Percentiles rank a stretch among this genome's conserved stretches.
These are phyloP conservation scores for Gymnopus androsaceus DNA, from an alignment of 1,284 basidiomycete genomes.

Conservation along the genomic window DNA sequence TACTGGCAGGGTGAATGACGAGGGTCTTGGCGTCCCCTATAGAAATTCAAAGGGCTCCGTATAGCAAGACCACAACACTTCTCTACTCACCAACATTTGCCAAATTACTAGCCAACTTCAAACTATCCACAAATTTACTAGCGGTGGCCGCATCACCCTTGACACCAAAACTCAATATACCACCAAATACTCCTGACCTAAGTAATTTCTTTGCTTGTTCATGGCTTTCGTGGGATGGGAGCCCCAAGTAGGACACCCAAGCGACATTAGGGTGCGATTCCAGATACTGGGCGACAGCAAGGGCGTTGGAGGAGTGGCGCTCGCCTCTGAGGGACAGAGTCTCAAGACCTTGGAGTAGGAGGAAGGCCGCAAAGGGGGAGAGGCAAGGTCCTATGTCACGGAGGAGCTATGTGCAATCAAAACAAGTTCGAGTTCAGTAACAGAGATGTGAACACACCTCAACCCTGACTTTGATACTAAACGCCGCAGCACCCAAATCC, in stretches of 20 bases:
- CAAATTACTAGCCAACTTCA: slow-evolving; percentile 76
- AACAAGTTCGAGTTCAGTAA: neutral
- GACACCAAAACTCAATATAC: slow-evolving; percentile 82
- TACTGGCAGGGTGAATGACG: slow-evolving; percentile 81
- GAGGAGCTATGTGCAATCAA: slow-evolving; percentile 48
- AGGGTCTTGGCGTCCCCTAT: slow-evolving; percentile 74
- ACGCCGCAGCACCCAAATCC: slow-evolving; percentile 76
- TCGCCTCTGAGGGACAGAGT: slow-evolving; percentile 81
- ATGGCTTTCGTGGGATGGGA: slow-evolving; percentile 67
- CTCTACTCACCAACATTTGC: slow-evolving; percentile 67
- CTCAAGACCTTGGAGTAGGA: slow-evolving; percentile 85
- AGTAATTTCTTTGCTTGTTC: slow-evolving; percentile 60
- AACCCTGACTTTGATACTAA: slow-evolving; percentile 70
- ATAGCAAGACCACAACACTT: neutral
- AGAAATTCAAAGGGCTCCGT: neutral
- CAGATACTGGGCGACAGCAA: slow-evolving; percentile 72
- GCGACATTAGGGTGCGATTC: slow-evolving; percentile 69
- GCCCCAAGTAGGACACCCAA: slow-evolving; percentile 86
- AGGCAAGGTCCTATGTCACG: slow-evolving; percentile 78
- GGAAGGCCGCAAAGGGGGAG: slow-evolving; percentile 84
- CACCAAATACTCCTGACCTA: slow-evolving; percentile 66
- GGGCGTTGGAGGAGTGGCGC: slow-evolving; percentile 75
- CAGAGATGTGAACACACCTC: slow-evolving; percentile 28
- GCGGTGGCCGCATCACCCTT: slow-evolving; percentile 66
- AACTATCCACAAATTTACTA: slow-evolving; percentile 70